phyloP scores from a whole-genome alignment of 306 rosid species.

The Canavalia ensiformis region DNA sequence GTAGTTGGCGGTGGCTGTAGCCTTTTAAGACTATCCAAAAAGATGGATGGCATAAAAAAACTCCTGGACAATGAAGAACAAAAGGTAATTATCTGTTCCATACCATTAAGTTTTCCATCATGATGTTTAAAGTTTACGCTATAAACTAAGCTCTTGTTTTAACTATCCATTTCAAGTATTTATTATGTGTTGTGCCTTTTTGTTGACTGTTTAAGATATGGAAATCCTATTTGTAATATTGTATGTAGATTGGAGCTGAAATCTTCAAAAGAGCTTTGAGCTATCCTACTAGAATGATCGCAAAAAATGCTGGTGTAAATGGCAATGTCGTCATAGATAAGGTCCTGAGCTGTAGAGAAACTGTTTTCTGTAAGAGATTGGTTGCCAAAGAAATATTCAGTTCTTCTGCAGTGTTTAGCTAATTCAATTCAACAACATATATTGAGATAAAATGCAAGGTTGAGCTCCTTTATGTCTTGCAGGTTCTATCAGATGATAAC shows the following conservation, averaged over 20 bases:
- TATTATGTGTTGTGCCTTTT: background rate
- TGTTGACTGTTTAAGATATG: slow-evolving; percentile 32
- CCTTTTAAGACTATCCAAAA: slow-evolving; percentile 83
- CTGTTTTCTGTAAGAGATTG: slow-evolving; percentile 44
- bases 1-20: slow-evolving; percentile 97
- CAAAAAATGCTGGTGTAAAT: slow-evolving; percentile 93
- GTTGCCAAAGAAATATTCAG: slow-evolving; percentile 26
- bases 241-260: slow-evolving; percentile 89
- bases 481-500: slow-evolving; percentile 70
- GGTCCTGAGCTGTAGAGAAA: slow-evolving; percentile 61
- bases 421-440: slow-evolving; percentile 33
- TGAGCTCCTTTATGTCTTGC: slow-evolving; percentile 41
- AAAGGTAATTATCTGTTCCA: slow-evolving; percentile 56
- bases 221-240: slow-evolving; percentile 17
- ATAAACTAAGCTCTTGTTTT: background rate
- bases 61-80: slow-evolving; percentile 87
- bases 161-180: background rate
- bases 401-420: slow-evolving; percentile 14
- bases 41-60: slow-evolving; percentile 74
- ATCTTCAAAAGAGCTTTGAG: slow-evolving; percentile 84
- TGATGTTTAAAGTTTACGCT: slow-evolving; percentile 21
- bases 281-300: slow-evolving; percentile 84
- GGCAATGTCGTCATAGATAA: slow-evolving; percentile 84
- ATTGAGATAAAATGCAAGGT: slow-evolving; percentile 39
- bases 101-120: background rate